Conservation (phyloP, 1,284 basidiomycete species). For the Moniliophthora roreri region DNA sequence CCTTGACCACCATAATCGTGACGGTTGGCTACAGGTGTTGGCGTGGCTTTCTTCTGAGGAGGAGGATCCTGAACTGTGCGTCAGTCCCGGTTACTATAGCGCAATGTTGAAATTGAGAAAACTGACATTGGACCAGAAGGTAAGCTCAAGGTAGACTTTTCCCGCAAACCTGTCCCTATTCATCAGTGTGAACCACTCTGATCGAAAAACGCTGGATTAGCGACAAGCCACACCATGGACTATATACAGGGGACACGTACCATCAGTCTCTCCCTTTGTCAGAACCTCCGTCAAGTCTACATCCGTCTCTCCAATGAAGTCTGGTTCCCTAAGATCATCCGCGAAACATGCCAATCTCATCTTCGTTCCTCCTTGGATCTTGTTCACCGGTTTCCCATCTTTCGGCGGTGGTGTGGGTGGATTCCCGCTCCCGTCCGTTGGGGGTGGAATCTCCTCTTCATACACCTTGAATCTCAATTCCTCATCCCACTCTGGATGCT, state of each 20-base stretch:
- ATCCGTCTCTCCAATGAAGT: conserved; percentile 89
- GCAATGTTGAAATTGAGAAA: conserved; percentile 1
- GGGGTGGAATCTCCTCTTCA: conserved; percentile 38
- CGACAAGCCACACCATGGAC: conserved; percentile 7
- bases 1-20: conserved; percentile 77
- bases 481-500: conserved; percentile 99
- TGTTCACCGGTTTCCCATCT: conserved; percentile 47
- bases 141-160: conserved; percentile 92
- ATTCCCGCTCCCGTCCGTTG: conserved; percentile 44
- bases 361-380: conserved; percentile 70
- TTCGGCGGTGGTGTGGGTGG: conserved; percentile 67
- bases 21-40: conserved; percentile 24
- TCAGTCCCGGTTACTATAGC: no score
- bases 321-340: conserved; percentile 93
- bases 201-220: conserved; percentile 10
- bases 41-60: conserved; percentile 64
- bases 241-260: conserved; percentile 38
- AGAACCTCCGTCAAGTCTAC: conserved; percentile 90
- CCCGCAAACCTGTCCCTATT: conserved; percentile 93
- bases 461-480: conserved; percentile 92
- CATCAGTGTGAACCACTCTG: conserved; percentile 93
- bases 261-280: conserved; percentile 95
- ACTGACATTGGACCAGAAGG: conserved; percentile 93
- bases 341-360: conserved; percentile 91
- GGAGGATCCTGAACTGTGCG: conserved; percentile 57